A percentile compares a stretch with the other conserved stretches of the same genome.
Evolutionary conservation across 2,329 filamentous ascomycete species (phyloP).

Genomic region (Venturia nashicola): DNA sequence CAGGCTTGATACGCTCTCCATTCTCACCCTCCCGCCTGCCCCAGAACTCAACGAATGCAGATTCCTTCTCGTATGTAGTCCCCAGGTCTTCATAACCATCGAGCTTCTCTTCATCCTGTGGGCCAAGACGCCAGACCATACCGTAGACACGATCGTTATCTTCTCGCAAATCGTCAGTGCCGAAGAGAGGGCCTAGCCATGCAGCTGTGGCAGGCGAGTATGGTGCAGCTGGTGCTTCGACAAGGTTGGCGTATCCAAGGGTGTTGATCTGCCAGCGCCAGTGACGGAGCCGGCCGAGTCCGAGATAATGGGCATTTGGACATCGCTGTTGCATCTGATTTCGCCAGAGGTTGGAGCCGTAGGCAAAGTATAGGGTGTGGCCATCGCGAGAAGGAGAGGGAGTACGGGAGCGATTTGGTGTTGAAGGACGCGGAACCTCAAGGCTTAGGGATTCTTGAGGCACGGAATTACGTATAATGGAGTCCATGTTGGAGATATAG

Average conservation of each 20-base stretch:
- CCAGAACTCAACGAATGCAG: conserved; percentile 34
- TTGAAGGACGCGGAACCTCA: not conserved
- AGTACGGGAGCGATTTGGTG: conserved; percentile 6
- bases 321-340: conserved; percentile 54
- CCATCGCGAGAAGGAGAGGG: conserved; percentile 6
- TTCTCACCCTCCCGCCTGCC: conserved; percentile 6
- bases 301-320: conserved; percentile 27
- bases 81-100: conserved; percentile 50
- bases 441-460: not conserved
- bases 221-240: conserved; percentile 18
- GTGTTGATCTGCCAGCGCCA: conserved; percentile 57
- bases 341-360: conserved; percentile 57
- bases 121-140: conserved; percentile 20
- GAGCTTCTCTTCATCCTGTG: conserved; percentile 19
- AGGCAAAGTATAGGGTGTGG: conserved; percentile 50
- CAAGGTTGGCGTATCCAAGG: conserved; percentile 58
- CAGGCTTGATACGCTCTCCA: not conserved
- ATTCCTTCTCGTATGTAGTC: conserved; percentile 44
- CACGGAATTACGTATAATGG: not conserved
- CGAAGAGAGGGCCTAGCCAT: conserved; percentile 8
- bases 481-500: not conserved
- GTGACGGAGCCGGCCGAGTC: conserved; percentile 42
- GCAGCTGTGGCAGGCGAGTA: not conserved
- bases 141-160: conserved; percentile 20
- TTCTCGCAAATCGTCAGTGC: conserved; percentile 1